Percentiles rank a stretch among this genome's conserved stretches.
These are phyloP conservation scores for Neospora caninum DNA, from an alignment of 169 alveolate species.

Conservation along the genomic window DNA sequence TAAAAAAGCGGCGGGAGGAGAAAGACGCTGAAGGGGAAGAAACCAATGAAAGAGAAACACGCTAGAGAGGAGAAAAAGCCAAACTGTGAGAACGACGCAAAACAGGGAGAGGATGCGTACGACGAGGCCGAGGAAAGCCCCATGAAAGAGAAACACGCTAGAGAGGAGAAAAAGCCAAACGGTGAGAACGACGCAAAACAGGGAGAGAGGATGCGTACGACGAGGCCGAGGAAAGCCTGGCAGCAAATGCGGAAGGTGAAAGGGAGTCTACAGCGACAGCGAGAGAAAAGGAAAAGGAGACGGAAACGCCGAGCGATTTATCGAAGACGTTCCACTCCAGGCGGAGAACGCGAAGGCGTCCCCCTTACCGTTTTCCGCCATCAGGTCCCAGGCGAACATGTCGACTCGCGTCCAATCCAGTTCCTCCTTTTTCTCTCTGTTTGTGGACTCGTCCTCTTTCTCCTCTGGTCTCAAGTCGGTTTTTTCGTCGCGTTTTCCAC, in stretches of 20 bases:
- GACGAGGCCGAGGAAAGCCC: not conserved
- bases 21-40: not conserved
- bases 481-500: not conserved
- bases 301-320: too few species aligned
- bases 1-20: not conserved
- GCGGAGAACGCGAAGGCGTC: too few species aligned
- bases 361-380: slow-evolving; percentile 47
- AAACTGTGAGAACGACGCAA: not conserved
- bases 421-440: not conserved
- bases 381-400: slow-evolving; percentile 55
- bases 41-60: not conserved
- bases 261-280: not conserved
- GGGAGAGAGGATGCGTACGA: not conserved
- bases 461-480: not conserved
- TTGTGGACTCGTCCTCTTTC: not conserved
- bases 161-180: not conserved
- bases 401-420: slow-evolving; percentile 51
- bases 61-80: not conserved
- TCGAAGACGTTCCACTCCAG: not conserved
- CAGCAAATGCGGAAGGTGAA: not conserved
- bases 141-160: not conserved
- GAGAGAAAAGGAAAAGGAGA: not conserved
- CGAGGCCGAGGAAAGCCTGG: not conserved
- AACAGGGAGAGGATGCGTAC: not conserved
- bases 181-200: not conserved